Evolutionary conservation across 2,329 filamentous ascomycete species (phyloP), one percentile per base, ranked within the genome.

Genomic region (Acrocalymma vagum): DNA sequence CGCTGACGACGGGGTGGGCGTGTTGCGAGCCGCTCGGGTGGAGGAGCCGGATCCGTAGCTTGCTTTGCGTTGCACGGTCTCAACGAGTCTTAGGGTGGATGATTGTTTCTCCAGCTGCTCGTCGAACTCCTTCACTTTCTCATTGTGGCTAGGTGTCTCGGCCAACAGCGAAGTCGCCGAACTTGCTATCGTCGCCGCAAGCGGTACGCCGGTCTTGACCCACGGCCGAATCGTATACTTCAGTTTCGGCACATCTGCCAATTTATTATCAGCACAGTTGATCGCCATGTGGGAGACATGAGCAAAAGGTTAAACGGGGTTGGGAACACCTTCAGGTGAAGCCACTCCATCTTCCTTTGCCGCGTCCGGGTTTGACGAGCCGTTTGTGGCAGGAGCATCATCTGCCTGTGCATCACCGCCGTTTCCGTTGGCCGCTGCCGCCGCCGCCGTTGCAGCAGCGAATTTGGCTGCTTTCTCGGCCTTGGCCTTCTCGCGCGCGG

Each of bases 391-490:
- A n/a, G 43, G 32, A 14, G 29, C 40, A 14, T 57, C 55, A 16
- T 53, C 54, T 29, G 72, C 38, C 16, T 55, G 46, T 29, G 59
- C 62, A 27, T 53, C 54, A 11, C 47, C 51, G 13, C 45, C 53
- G 21, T 58, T 54, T 11, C 58, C 59, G n/a, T 56, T 55, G 6
- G 54, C 60, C 2, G 55, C 65, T 4, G 48, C 54, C 2, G 58
- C 61, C 11, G 58, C 63, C 11, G 56, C 57, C 7, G 66, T 68
- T 3, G 55, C 63, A 7, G 58, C 67, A n/a, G 52, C 51, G 9
- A 63, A 57, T 24, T 56, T 50, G 17, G 60, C 62, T 14, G 60
- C 65, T 54, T 77, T 74, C 48, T 80, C 80, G 1, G 74, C 75
- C 42, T 62, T 63, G 23, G 63, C 63, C 28, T 53, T 56, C 21